Evolutionary conservation across 129 eudicot species (phyloP).

Genomic region (Artemisia argyi): DNA sequence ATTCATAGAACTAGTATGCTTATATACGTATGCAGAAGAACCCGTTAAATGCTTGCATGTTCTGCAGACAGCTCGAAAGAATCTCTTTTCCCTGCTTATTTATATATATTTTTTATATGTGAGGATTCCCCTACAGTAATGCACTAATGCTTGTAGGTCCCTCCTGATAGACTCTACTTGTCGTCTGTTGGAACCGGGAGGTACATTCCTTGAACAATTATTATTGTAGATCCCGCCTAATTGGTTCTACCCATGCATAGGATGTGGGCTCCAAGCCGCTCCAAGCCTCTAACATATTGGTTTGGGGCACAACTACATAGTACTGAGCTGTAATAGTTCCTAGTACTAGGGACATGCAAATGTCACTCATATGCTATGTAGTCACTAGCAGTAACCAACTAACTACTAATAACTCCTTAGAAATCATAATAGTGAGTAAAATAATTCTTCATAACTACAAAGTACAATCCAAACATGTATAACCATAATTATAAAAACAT

Average conservation of each 20-base stretch:
- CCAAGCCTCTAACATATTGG: background rate
- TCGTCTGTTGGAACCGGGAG: background rate
- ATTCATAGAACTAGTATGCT: conserved; percentile 21
- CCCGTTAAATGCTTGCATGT: conserved; percentile 17
- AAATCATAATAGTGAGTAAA: too few relatives aligned
- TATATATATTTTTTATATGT: background rate
- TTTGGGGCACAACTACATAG: background rate
- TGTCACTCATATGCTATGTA: too few relatives aligned
- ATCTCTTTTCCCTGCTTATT: conserved; percentile 10
- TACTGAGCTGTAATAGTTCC: conserved; percentile 11
- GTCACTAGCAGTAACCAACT: background rate
- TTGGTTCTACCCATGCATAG: background rate
- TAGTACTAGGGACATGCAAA: background rate
- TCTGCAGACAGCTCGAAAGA: conserved; percentile 10
- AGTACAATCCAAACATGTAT: too few relatives aligned
- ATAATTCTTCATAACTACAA: too few relatives aligned
- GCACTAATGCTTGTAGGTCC: background rate
- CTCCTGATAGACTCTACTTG: too few relatives aligned
- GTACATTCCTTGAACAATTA: conserved; percentile 14
- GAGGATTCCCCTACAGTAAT: conserved; percentile 11
- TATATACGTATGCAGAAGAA: conserved; percentile 20
- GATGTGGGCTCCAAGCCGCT: background rate
- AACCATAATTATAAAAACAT: too few relatives aligned
- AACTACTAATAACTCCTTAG: background rate
- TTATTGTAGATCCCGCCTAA: background rate